Conservation (phyloP, 1,139 yeast genomes). For the Yarrowia galli region DNA sequence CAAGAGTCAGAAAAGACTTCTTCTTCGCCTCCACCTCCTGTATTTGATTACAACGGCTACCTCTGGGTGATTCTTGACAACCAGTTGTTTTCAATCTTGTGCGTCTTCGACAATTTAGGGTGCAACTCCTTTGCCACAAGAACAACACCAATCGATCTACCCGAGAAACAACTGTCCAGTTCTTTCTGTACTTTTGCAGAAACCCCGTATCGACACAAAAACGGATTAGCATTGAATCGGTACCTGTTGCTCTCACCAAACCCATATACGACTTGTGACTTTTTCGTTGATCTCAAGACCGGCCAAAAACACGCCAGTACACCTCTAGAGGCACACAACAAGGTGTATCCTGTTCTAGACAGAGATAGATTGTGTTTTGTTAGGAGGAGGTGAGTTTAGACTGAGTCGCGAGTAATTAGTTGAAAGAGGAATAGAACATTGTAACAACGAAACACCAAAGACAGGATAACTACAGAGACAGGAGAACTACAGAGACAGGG, state of each 20-base stretch:
- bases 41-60: constrained; percentile 18
- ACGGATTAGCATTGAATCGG: neutral
- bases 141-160: neutral
- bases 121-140: neutral
- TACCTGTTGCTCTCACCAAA: constrained; percentile 2
- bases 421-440: too few relatives aligned
- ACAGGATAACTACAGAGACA: too few relatives aligned
- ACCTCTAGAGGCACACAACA: neutral
- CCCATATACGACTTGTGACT: neutral
- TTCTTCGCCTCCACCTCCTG: neutral
- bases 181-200: neutral
- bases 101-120: neutral
- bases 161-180: neutral
- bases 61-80: neutral
- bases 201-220: neutral
- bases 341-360: constrained; percentile 1
- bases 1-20: too few relatives aligned
- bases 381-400: neutral
- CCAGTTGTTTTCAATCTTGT: neutral
- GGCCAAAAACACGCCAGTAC: neutral
- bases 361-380: neutral
- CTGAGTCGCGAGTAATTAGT: too few relatives aligned
- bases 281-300: constrained; percentile 1
- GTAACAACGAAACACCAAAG: too few relatives aligned
- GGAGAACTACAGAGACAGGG: too few relatives aligned